Percentiles rank a stretch among this genome's conserved stretches.
Conservation (phyloP, 2,329 filamentous ascomycete species). For the Phaeosphaeria sp. region DNA sequence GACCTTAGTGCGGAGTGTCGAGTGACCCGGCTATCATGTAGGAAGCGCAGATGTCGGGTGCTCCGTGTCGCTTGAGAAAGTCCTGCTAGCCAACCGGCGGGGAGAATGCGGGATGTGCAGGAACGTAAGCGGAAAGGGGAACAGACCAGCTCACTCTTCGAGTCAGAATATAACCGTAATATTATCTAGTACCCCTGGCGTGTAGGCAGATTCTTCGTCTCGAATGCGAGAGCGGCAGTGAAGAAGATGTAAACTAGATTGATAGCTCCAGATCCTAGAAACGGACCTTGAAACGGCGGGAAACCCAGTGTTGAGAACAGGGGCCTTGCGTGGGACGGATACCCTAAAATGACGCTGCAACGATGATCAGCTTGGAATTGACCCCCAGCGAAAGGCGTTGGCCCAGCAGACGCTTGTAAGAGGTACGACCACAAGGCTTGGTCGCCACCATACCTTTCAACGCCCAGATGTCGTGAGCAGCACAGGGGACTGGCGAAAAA, state of each 20-base stretch:
- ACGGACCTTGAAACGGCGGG: slow-evolving; percentile 18
- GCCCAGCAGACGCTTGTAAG: slow-evolving; percentile 30
- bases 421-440: slow-evolving; percentile 27
- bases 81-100: slow-evolving; percentile 27
- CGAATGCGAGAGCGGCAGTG: slow-evolving; percentile 9
- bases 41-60: slow-evolving; percentile 29
- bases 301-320: slow-evolving; percentile 16
- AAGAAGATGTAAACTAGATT: neutral
- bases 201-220: slow-evolving; percentile 1
- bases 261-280: slow-evolving; percentile 19
- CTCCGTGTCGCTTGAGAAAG: slow-evolving; percentile 34
- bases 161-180: neutral
- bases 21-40: slow-evolving; percentile 29
- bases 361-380: slow-evolving; percentile 35
- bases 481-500: slow-evolving; percentile 24
- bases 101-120: slow-evolving; percentile 12
- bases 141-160: neutral
- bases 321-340: slow-evolving; percentile 18
- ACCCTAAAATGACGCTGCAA: slow-evolving; percentile 36
- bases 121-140: slow-evolving; percentile 15
- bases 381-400: slow-evolving; percentile 21
- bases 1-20: slow-evolving; percentile 25
- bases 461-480: slow-evolving; percentile 21
- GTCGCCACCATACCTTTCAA: slow-evolving; percentile 38
- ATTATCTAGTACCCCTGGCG: neutral